Conservation (phyloP, 2,329 filamentous ascomycete genomes). For the Microsporum ferrugineum region DNA sequence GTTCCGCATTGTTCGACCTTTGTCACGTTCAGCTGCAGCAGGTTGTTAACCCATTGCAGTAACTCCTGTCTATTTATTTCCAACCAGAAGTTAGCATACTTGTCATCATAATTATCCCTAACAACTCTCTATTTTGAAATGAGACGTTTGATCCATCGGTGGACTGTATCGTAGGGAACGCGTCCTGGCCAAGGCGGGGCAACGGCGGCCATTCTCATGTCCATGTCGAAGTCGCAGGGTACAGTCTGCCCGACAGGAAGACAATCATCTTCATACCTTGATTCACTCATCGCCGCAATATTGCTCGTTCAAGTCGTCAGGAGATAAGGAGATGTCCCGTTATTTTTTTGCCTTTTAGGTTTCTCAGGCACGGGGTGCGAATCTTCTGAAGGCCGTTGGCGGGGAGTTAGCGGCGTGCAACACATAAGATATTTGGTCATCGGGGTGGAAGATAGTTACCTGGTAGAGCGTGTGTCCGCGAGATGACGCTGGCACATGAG, state of each 20-base stretch:
- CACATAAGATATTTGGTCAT: background rate
- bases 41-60: slow-evolving; percentile 90
- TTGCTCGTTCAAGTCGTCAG: background rate
- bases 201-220: background rate
- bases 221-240: background rate
- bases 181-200: background rate
- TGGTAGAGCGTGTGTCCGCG: background rate
- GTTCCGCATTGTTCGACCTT: slow-evolving; percentile 99
- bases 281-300: background rate
- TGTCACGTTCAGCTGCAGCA: slow-evolving; percentile 93
- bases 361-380: background rate
- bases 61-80: slow-evolving; percentile 71
- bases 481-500: background rate
- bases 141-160: background rate
- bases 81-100: slow-evolving; percentile 10
- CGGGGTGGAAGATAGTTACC: background rate
- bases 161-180: background rate
- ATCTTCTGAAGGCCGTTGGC: background rate
- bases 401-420: background rate
- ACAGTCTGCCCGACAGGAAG: background rate
- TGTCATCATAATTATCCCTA: background rate
- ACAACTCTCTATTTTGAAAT: background rate
- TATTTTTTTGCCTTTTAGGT: background rate
- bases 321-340: background rate
- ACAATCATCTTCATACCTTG: background rate